Percentiles rank a stretch among this genome's conserved stretches.
phyloP scores from a whole-genome alignment of 163 green algal species.

The Volvox carteri region DNA sequence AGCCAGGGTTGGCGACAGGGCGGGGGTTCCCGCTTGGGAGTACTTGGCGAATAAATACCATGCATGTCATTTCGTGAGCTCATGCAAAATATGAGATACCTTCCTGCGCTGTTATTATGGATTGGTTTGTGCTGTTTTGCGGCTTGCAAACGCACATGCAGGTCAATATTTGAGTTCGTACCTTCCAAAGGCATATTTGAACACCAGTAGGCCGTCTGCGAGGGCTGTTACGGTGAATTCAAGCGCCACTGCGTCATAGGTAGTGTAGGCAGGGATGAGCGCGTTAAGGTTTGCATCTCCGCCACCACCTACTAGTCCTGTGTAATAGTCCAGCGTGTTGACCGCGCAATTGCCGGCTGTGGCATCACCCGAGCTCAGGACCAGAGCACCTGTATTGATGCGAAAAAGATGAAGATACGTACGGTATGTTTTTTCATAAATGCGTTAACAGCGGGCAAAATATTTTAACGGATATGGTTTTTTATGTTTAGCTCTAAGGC shows the following conservation, averaged over 20 bases:
- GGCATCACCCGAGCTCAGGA: conserved; percentile 20
- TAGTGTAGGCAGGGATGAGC: conserved; percentile 32
- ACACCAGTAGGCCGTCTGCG: conserved; percentile 28
- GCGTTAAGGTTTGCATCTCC: conserved; percentile 35
- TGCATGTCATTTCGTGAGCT: too few relatives aligned
- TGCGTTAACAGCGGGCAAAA: background rate
- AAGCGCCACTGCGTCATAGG: conserved; percentile 25
- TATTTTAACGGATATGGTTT: background rate
- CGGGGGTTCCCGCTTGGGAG: too few relatives aligned
- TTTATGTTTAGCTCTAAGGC: background rate
- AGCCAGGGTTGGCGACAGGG: too few relatives aligned
- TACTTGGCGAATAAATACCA: too few relatives aligned
- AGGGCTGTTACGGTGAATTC: conserved; percentile 40
- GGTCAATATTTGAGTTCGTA: background rate
- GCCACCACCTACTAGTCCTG: background rate
- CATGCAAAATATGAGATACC: too few relatives aligned
- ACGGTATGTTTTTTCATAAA: background rate
- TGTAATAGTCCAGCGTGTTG: conserved; percentile 41
- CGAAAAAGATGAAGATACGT: background rate
- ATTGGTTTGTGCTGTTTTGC: too few relatives aligned
- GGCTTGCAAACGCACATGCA: too few relatives aligned
- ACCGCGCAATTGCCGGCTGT: background rate
- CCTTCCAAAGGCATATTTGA: conserved; percentile 41
- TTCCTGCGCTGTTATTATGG: too few relatives aligned
- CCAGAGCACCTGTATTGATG: conserved; percentile 8